Evolutionary conservation across 1,284 basidiomycete genomes (phyloP), one percentile per base, ranked within the genome.

Genomic region (Meira nashicola): DNA sequence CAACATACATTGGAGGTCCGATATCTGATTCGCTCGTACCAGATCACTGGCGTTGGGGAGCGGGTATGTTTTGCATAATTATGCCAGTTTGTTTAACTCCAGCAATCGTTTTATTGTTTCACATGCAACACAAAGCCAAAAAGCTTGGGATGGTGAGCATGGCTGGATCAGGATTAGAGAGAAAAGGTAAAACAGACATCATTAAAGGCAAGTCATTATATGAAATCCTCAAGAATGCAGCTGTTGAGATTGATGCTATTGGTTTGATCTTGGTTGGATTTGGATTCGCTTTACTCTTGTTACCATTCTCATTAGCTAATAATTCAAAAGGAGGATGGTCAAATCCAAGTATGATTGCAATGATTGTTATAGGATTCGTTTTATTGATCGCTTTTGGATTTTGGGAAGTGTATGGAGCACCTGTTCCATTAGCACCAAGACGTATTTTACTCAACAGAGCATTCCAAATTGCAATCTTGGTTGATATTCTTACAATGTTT

Each of bases 291-390:
- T 70, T 76, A 54, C 69, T 81, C 58, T 75, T 81, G 39, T 65
- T 79, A 7, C 81, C 79, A 6, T 76, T 77, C 62, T 79, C 78
- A 17, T 68, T 80, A 49, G 65, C 58, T 46, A 59, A 70, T 25
- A 70, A 68, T 8, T 78, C 78, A 39, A 62, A 65, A 11, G 70
- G 70, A 14, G 76, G 75, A 0, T 80, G 78, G 71, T 59, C 60
- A 19, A 80, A 80, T 61, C 74, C 76, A 68, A 59, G 73, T 1
- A 71, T 82, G 55, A 81, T 82, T 59, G 79, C 80, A 56, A 78
- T 81, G 76, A 70, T 80, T 51, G 70, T 73, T 40, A 68, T 79
- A 25, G 81, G 80, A 28, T 78, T 73, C 3, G 54, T 79, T 19
- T 61, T 79, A 39, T 76, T 81, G 63, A 71, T 76, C 59, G 59